Percentiles rank a stretch among this genome's conserved stretches.
Conservation (phyloP, 2,329 filamentous ascomycete genomes). For the Apiospora sp. region DNA sequence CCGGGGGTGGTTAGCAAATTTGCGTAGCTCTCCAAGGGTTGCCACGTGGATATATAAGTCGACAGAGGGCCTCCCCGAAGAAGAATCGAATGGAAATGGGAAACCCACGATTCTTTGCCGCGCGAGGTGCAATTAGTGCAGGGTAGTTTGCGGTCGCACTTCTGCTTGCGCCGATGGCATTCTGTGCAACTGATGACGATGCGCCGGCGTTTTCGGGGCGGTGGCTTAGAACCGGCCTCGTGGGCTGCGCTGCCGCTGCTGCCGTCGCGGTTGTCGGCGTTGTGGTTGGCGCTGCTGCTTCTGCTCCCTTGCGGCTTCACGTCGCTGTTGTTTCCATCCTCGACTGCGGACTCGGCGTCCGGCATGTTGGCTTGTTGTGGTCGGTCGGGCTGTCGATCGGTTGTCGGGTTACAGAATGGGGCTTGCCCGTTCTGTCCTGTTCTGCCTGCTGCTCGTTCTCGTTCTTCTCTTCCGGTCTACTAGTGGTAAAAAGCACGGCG, state of each 20-base stretch:
- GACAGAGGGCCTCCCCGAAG: neutral
- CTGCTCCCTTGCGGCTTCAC: slow-evolving; percentile 20
- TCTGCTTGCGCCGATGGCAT: slow-evolving; percentile 70
- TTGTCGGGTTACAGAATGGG: slow-evolving; percentile 6
- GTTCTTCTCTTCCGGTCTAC: neutral
- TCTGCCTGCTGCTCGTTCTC: neutral
- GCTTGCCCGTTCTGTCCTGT: slow-evolving; percentile 2
- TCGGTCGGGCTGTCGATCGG: slow-evolving; percentile 6
- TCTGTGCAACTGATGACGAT: slow-evolving; percentile 70
- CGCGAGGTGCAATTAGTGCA: slow-evolving; percentile 67
- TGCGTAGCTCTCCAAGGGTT: slow-evolving; percentile 1
- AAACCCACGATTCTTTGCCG: slow-evolving; percentile 55
- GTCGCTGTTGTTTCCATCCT: slow-evolving; percentile 16
- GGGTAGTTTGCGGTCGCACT: slow-evolving; percentile 67
- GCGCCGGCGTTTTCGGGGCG: slow-evolving; percentile 64
- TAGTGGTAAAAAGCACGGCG: neutral
- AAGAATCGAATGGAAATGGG: neutral
- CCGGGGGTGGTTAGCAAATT: slow-evolving; percentile 6
- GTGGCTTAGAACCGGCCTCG: slow-evolving; percentile 39
- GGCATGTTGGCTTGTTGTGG: neutral
- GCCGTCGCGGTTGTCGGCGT: neutral
- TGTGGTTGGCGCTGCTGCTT: slow-evolving; percentile 14
- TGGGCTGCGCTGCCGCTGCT: slow-evolving; percentile 6
- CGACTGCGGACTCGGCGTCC: slow-evolving; percentile 9
- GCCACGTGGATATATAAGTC: neutral